Percentiles rank a stretch among this genome's conserved stretches.
Evolutionary conservation across 768 basidiomycete species (phyloP).

Genomic region (Cantharellus anzutake): DNA sequence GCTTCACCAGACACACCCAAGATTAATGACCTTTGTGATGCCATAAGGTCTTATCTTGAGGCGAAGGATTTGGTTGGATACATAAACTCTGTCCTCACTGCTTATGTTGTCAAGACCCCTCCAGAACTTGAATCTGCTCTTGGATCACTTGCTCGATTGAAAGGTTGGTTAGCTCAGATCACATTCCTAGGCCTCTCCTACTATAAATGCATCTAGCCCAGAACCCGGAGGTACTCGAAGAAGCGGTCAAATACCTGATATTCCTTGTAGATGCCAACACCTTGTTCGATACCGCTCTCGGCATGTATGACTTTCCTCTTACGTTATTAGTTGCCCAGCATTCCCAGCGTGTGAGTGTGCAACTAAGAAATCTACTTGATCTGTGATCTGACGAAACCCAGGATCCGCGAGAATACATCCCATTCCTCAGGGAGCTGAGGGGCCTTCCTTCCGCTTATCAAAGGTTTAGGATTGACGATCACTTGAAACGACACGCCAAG

Average conservation of each 20-base stretch:
- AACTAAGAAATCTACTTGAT: background rate
- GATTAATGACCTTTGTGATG: conserved; percentile 56
- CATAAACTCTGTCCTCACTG: conserved; percentile 79
- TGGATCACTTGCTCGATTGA: conserved; percentile 48
- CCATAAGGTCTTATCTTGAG: conserved; percentile 54
- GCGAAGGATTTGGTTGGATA: conserved; percentile 53
- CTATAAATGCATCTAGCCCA: conserved; percentile 20
- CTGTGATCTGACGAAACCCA: conserved; percentile 3
- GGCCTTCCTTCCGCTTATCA: conserved; percentile 68
- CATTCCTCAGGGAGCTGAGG: conserved; percentile 82
- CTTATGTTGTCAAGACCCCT: conserved; percentile 80
- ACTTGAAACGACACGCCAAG: conserved; percentile 54
- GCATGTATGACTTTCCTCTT: conserved; percentile 96
- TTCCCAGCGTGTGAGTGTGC: conserved; percentile 62
- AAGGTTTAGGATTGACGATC: conserved; percentile 80
- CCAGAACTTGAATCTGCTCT: conserved; percentile 82
- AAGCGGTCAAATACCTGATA: conserved; percentile 96
- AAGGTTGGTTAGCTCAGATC: conserved; percentile 30
- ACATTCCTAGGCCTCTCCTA: too few species aligned
- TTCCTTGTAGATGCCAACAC: conserved; percentile 87
- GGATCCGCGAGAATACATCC: conserved; percentile 96
- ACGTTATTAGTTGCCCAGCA: conserved; percentile 94
- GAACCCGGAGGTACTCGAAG: conserved; percentile 67
- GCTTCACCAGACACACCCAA: conserved; percentile 37
- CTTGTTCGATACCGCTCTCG: conserved; percentile 85